Conservation (phyloP, 2,329 filamentous ascomycete species). For the Fonsecaea multimorphosa region DNA sequence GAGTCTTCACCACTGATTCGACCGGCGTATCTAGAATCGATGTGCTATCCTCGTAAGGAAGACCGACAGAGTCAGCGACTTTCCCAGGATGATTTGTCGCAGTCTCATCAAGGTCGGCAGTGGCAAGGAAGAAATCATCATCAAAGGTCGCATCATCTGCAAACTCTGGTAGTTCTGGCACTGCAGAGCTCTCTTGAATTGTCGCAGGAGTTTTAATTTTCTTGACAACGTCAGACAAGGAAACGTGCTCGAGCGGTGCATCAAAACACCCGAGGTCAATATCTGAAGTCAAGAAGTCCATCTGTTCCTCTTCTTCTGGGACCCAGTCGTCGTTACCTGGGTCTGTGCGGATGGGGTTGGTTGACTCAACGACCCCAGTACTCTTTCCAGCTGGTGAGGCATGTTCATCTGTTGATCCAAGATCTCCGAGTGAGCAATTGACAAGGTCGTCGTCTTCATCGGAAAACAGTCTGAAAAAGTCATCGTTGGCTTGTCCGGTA, state of each 20-base stretch:
- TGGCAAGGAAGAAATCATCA: background rate
- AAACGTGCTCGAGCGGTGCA: conserved; percentile 30
- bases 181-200: conserved; percentile 13
- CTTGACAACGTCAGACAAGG: conserved; percentile 29
- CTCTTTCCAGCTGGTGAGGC: background rate
- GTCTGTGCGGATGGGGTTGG: background rate
- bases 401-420: background rate
- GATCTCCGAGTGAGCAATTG: conserved; percentile 7
- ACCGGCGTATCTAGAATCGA: background rate
- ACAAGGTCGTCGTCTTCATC: conserved; percentile 15
- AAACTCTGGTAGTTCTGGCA: conserved; percentile 3
- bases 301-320: conserved; percentile 1
- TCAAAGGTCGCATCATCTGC: background rate
- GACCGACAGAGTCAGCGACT: background rate
- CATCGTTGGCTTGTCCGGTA: background rate
- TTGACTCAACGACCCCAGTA: background rate
- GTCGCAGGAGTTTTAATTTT: conserved; percentile 14
- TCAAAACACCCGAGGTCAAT: conserved; percentile 26
- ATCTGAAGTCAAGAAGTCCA: conserved; percentile 19
- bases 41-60: background rate
- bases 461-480: background rate
- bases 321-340: background rate
- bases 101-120: background rate
- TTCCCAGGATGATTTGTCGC: background rate
- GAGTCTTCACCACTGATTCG: conserved; percentile 8